Base-by-base conservation (phyloP, 1,284 basidiomycete species). In the Exobasidium rhododendri region DNA sequence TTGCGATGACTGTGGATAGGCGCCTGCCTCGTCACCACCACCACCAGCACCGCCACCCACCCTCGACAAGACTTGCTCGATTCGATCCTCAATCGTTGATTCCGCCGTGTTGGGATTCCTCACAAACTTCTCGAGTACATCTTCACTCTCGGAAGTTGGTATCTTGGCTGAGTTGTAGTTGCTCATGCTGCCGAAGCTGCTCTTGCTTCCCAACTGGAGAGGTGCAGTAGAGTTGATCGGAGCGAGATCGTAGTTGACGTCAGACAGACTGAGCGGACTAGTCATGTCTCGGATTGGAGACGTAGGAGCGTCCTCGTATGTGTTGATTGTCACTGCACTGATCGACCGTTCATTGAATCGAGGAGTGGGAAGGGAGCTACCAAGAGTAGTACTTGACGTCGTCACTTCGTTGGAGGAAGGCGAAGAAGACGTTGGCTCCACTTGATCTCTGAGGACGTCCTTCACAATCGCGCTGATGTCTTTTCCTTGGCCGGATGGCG, bases 381-480 rank as follows among this genome's bases (percentile, higher is more conserved):
- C 47, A n/a, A n/a, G n/a, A n/a, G n/a, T n/a, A n/a, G n/a, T n/a
- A n/a, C n/a, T n/a, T n/a, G n/a, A n/a, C n/a, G n/a, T n/a, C n/a
- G n/a, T n/a, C 17, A 24, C 53, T 4, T 26, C 44, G 22, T 44
- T 50, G n/a, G n/a, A n/a, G n/a, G n/a, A n/a, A n/a, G n/a, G n/a
- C n/a, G n/a, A n/a, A n/a, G n/a, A n/a, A n/a, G n/a, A n/a, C 4
- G 26, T 17, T 20, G 40, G 50, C 13, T 40, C 30, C 14, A 31
- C 14, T 22, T 66, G 59, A 35, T 67, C 82, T 30, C 55, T 54
- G 52, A 73, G 56, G 84, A 85, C 94, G 74, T 90, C 87, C 77
- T 94, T 91, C 40, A 96, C 86, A 61, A 96, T 89, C 65, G 92
- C 88, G 73, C 90, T 93, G 75, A 97, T 92, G 78, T 97, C 94